Percentiles rank a stretch among this genome's conserved stretches.
These are phyloP conservation scores for Botryotinia calthae DNA, from an alignment of 2,329 filamentous ascomycete genomes.

Conservation along the genomic window DNA sequence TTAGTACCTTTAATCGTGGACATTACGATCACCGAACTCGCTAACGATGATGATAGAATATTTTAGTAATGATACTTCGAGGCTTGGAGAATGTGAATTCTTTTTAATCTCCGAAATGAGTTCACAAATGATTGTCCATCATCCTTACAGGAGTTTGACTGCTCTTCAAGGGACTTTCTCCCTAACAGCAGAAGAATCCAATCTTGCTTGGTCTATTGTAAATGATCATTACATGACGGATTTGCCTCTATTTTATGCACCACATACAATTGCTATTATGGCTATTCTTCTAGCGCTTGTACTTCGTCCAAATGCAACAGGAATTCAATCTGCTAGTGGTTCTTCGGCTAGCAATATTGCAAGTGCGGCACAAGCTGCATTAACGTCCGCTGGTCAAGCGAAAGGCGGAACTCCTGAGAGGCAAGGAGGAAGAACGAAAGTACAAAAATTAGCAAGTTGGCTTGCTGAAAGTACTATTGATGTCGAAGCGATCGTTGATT, in stretches of 20 bases:
- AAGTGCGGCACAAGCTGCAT: conserved; percentile 37
- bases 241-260: conserved; percentile 63
- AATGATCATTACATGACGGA: conserved; percentile 75
- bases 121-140: conserved; percentile 71
- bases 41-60: conserved; percentile 47
- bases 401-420: conserved; percentile 30
- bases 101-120: conserved; percentile 70
- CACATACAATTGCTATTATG: conserved; percentile 67
- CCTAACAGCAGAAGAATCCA: conserved; percentile 61
- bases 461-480: conserved; percentile 68
- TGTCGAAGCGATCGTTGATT: conserved; percentile 66
- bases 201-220: conserved; percentile 66
- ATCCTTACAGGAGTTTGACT: conserved; percentile 66
- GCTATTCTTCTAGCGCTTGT: conserved; percentile 68
- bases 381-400: conserved; percentile 34
- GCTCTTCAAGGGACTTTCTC: conserved; percentile 60
- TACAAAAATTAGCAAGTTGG: conserved; percentile 62
- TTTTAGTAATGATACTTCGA: conserved; percentile 62
- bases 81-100: conserved; percentile 74
- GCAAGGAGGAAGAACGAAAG: conserved; percentile 33
- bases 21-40: not conserved
- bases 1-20: not conserved
- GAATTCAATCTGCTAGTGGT: conserved; percentile 43
- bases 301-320: conserved; percentile 56
- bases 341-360: conserved; percentile 38